These are phyloP conservation scores for Aurantiochytrium sp. DNA, from an alignment of 108 stramenopile species.

Conservation along the genomic window DNA sequence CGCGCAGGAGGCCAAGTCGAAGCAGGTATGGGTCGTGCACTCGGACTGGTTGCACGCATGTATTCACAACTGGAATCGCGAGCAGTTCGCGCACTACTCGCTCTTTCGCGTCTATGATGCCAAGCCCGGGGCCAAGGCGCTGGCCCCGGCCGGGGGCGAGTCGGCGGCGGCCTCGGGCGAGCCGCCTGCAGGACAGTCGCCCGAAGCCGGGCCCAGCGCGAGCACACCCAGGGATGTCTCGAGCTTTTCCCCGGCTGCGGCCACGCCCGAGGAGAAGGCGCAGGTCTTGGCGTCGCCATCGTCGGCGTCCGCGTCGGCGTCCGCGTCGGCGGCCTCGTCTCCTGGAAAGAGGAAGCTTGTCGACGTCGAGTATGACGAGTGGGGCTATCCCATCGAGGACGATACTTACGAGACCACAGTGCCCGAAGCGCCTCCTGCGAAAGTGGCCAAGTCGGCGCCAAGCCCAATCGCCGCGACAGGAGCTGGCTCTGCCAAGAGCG, in stretches of 20 bases:
- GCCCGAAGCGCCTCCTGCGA: background rate
- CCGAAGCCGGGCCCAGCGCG: too few species aligned
- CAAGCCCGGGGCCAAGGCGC: too few species aligned
- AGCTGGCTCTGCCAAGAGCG: too few species aligned
- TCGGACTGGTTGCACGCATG: constrained; percentile 1
- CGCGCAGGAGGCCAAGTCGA: background rate
- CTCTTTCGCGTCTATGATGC: background rate
- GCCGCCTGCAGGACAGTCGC: too few species aligned
- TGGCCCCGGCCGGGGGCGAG: too few species aligned
- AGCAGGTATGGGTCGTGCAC: background rate
- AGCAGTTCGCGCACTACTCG: background rate
- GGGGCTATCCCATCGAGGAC: background rate
- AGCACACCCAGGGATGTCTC: background rate
- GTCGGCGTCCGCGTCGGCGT: background rate
- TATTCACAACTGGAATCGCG: background rate
- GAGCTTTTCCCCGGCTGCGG: background rate
- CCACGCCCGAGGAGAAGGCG: background rate
- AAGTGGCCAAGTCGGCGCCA: background rate
- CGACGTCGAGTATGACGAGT: background rate
- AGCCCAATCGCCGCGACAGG: too few species aligned
- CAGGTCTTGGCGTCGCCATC: background rate
- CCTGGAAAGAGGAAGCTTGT: background rate
- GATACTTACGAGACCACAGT: background rate
- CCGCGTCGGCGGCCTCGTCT: background rate
- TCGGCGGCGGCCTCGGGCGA: too few species aligned